Conservation (phyloP, 2,329 filamentous ascomycete genomes). For the Botrytis aclada region DNA sequence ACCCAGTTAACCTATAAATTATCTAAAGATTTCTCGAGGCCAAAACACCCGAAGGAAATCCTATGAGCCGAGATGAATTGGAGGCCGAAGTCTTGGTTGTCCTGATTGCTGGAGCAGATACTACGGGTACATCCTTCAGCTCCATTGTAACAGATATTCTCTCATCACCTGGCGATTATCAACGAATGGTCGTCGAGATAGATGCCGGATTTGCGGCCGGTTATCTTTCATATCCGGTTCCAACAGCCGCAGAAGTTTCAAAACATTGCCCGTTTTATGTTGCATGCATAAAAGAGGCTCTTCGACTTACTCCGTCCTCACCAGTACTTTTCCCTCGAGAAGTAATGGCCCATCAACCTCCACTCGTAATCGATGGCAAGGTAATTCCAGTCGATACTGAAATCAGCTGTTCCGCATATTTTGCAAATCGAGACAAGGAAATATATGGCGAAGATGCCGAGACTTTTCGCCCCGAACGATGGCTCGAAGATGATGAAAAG, state of each 20-base stretch:
- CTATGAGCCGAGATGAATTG: background rate
- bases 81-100: conserved; percentile 16
- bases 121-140: conserved; percentile 6
- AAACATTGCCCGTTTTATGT: background rate
- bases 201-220: background rate
- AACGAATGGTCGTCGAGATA: conserved; percentile 3
- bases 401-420: background rate
- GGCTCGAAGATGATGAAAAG: conserved; percentile 10
- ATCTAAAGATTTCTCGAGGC: conserved; percentile 3
- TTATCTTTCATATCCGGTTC: conserved; percentile 2
- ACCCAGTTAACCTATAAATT: background rate
- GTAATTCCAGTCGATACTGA: background rate
- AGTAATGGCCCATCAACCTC: background rate
- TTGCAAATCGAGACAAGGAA: conserved; percentile 4
- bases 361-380: conserved; percentile 8
- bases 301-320: conserved; percentile 6
- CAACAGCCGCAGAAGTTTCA: background rate
- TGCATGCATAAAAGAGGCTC: conserved; percentile 13
- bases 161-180: background rate
- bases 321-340: conserved; percentile 13
- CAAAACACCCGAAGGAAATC: background rate
- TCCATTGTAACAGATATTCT: conserved; percentile 3
- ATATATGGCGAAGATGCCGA: conserved; percentile 15
- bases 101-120: conserved; percentile 11
- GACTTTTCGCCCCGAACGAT: conserved; percentile 6